Conservation (phyloP, 2,329 filamentous ascomycete species). For the Clarireedia monteithiana region DNA sequence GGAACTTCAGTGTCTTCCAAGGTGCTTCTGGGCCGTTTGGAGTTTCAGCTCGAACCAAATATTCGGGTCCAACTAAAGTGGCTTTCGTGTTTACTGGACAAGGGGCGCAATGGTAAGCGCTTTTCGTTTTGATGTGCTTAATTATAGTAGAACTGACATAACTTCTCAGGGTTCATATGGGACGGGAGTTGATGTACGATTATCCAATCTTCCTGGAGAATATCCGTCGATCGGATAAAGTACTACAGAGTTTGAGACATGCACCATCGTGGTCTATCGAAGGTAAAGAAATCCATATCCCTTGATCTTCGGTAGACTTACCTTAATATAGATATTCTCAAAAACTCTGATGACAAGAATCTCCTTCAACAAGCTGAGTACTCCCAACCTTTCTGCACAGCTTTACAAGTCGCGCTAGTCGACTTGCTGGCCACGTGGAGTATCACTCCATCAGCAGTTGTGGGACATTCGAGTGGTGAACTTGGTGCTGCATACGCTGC, state of each 20-base stretch:
- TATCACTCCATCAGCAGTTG: slow-evolving; percentile 31
- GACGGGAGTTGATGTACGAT: not conserved
- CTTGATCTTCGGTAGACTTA: not conserved
- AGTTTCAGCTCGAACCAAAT: not conserved
- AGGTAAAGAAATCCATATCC: not conserved
- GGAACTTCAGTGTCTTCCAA: not conserved
- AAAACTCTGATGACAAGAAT: not conserved
- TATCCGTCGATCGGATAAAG: not conserved
- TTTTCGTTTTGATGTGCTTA: not conserved
- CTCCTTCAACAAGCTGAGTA: slow-evolving; percentile 8
- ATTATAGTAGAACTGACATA: not conserved
- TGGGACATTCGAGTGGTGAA: slow-evolving; percentile 36
- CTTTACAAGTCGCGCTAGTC: slow-evolving; percentile 38
- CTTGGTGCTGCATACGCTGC: slow-evolving; percentile 39
- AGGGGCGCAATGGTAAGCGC: slow-evolving; percentile 15
- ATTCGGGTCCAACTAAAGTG: not conserved
- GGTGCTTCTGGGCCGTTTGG: not conserved
- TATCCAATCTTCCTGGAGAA: not conserved
- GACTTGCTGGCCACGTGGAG: slow-evolving; percentile 35
- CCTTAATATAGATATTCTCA: not conserved
- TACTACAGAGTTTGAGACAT: not conserved
- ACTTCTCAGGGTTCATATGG: not conserved
- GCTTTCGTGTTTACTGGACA: slow-evolving; percentile 14
- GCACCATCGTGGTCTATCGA: not conserved
- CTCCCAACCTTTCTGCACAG: slow-evolving; percentile 35